Percentiles rank a stretch among this genome's conserved stretches.
These are phyloP conservation scores for Talaromyces sp. DNA, from an alignment of 2,329 filamentous ascomycete genomes.

Conservation along the genomic window DNA sequence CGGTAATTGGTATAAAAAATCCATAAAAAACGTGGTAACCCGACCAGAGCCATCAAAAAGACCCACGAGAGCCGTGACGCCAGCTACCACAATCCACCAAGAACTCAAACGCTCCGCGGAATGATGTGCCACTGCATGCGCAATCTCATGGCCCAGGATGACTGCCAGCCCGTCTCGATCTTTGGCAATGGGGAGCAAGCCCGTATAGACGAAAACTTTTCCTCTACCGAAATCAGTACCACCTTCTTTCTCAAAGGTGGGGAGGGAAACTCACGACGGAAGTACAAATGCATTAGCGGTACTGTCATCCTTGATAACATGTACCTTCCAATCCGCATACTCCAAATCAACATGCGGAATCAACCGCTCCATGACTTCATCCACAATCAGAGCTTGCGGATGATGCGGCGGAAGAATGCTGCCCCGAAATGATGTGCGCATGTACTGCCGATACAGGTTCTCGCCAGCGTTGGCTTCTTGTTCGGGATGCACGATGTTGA, in stretches of 20 bases:
- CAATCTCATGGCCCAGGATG: conserved; percentile 61
- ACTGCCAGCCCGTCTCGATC: conserved; percentile 57
- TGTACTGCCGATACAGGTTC: conserved; percentile 44
- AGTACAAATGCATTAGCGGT: conserved; percentile 59
- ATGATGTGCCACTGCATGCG: conserved; percentile 58
- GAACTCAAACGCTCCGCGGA: conserved; percentile 52
- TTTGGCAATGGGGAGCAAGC: conserved; percentile 54
- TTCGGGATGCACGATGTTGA: conserved; percentile 51
- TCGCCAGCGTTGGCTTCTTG: conserved; percentile 42
- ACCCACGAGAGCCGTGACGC: conserved; percentile 23
- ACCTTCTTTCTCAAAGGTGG: background rate
- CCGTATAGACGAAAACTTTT: conserved; percentile 62
- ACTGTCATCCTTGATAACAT: conserved; percentile 51
- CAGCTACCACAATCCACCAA: conserved; percentile 28
- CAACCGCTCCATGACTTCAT: conserved; percentile 50
- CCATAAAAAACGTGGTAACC: conserved; percentile 37
- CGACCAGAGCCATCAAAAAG: conserved; percentile 39
- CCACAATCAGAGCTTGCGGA: conserved; percentile 45
- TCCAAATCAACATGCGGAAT: conserved; percentile 48
- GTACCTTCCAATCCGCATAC: conserved; percentile 51
- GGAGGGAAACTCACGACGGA: conserved; percentile 43
- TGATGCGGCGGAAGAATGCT: conserved; percentile 49
- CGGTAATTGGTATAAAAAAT: conserved; percentile 50
- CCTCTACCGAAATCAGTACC: conserved; percentile 27
- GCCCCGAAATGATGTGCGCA: conserved; percentile 45